phyloP scores from a whole-genome alignment of 331 rosid genomes.

The Phaseolus coccineus region DNA sequence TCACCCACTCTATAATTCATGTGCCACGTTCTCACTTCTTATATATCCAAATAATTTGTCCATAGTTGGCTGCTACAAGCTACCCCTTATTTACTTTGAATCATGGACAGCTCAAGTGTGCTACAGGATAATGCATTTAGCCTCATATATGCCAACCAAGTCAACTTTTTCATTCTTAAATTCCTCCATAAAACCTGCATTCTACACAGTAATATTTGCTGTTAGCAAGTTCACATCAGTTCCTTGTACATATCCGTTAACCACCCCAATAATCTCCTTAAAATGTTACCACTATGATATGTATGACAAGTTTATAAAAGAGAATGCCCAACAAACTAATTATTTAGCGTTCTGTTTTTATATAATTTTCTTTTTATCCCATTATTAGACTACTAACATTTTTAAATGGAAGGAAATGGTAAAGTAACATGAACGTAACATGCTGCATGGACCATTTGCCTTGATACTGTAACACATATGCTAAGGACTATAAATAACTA shows the following conservation, averaged over 20 bases:
- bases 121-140: conserved; percentile 8
- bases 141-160: not conserved
- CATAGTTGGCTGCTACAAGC: conserved; percentile 40
- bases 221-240: conserved; percentile 36
- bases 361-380: not conserved
- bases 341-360: not conserved
- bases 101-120: conserved; percentile 41
- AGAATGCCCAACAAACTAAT: conserved; percentile 41
- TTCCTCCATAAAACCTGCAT: conserved; percentile 6
- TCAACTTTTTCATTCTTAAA: conserved; percentile 41
- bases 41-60: conserved; percentile 25
- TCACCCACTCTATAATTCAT: conserved; percentile 42
- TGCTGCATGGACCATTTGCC: conserved; percentile 42
- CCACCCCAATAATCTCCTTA: conserved; percentile 35
- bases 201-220: conserved; percentile 1
- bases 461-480: conserved; percentile 22
- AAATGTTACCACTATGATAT: not conserved
- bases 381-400: conserved; percentile 10
- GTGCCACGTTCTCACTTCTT: conserved; percentile 20
- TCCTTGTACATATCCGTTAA: conserved; percentile 14
- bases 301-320: not conserved
- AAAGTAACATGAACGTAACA: conserved; percentile 44
- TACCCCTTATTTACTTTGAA: conserved; percentile 6
- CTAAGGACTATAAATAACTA: conserved; percentile 42
- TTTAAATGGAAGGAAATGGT: conserved; percentile 11